These are phyloP conservation scores for Tolypocladium cylindrosporum DNA, from an alignment of 2,329 filamentous ascomycete species.

Conservation along the genomic window DNA sequence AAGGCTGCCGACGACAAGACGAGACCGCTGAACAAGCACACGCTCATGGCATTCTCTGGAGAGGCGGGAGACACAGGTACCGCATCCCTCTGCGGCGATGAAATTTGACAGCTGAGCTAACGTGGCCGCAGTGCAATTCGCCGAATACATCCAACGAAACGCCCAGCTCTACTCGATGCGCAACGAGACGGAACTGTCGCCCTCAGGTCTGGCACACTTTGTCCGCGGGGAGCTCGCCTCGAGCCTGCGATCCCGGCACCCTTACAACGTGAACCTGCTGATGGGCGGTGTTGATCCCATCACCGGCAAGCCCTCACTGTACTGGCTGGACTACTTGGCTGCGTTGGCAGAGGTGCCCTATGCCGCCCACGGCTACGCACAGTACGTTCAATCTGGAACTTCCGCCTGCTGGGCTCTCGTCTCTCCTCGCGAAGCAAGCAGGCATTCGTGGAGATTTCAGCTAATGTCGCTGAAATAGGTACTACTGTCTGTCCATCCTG, in stretches of 20 bases:
- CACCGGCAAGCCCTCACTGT: conserved; percentile 80
- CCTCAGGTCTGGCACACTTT: conserved; percentile 82
- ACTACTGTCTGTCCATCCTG: conserved; percentile 95
- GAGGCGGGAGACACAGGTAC: conserved; percentile 91
- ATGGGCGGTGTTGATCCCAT: conserved; percentile 90
- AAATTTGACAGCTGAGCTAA: conserved; percentile 9
- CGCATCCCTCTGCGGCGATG: conserved; percentile 6
- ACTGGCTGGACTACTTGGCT: conserved; percentile 97
- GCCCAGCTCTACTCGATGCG: conserved; percentile 98
- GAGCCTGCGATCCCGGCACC: conserved; percentile 81
- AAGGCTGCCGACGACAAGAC: conserved; percentile 98
- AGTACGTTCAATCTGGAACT: conserved; percentile 46
- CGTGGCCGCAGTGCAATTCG: conserved; percentile 74
- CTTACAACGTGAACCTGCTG: conserved; percentile 94
- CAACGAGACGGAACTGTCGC: conserved; percentile 85
- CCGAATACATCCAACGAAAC: conserved; percentile 98
- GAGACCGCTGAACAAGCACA: conserved; percentile 82
- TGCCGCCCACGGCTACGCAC: conserved; percentile 94
- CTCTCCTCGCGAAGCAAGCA: neutral
- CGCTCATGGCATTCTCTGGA: conserved; percentile 87
- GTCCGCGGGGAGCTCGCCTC: conserved; percentile 88
- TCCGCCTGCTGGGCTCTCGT: neutral
- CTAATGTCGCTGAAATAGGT: conserved; percentile 37
- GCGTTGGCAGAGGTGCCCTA: conserved; percentile 83
- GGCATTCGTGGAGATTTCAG: neutral